Percentiles rank a stretch among this genome's conserved stretches.
These are phyloP conservation scores for Leccinum brunneo-olivaceum DNA, from an alignment of 1,284 basidiomycete species.

Conservation along the genomic window DNA sequence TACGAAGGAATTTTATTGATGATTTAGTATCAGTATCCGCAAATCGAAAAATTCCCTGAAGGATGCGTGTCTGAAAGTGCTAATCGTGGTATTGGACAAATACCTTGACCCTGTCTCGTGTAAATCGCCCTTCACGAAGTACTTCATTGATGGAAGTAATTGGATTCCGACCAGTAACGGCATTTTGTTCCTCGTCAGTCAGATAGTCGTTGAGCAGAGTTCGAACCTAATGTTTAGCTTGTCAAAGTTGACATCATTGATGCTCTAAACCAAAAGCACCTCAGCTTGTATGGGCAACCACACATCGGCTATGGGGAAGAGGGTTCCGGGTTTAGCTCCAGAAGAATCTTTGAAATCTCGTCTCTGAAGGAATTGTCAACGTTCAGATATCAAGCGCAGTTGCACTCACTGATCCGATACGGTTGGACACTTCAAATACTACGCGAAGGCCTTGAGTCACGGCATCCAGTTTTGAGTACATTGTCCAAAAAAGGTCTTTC, in stretches of 20 bases:
- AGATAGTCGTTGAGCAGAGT: slow-evolving; percentile 88
- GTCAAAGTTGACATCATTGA: slow-evolving; percentile 7
- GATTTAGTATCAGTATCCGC: slow-evolving; percentile 78
- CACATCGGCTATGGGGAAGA: slow-evolving; percentile 84
- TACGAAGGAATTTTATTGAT: slow-evolving; percentile 61
- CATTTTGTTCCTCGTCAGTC: slow-evolving; percentile 79
- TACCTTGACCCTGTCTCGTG: slow-evolving; percentile 76
- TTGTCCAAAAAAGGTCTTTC: slow-evolving; percentile 93
- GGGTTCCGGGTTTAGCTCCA: slow-evolving; percentile 60
- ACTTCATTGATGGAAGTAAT: slow-evolving; percentile 94
- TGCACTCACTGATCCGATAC: slow-evolving; percentile 75
- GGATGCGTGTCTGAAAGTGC: slow-evolving; percentile 4
- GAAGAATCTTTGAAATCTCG: slow-evolving; percentile 83
- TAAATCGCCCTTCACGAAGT: slow-evolving; percentile 76
- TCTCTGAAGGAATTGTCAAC: slow-evolving; percentile 43
- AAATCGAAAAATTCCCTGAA: slow-evolving; percentile 83
- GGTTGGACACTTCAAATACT: slow-evolving; percentile 84
- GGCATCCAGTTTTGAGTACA: slow-evolving; percentile 95
- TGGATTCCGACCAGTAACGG: slow-evolving; percentile 73
- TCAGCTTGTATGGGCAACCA: slow-evolving; percentile 90
- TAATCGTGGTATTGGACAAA: slow-evolving; percentile 7
- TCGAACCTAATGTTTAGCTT: slow-evolving; percentile 52
- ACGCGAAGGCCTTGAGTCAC: slow-evolving; percentile 92
- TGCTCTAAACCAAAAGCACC: slow-evolving; percentile 37
- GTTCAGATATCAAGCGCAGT: slow-evolving; percentile 1